Percentiles rank a stretch among this genome's conserved stretches.
Evolutionary conservation across 805 yeast species (phyloP).

Genomic region (Starmerella potacharoeniae): DNA sequence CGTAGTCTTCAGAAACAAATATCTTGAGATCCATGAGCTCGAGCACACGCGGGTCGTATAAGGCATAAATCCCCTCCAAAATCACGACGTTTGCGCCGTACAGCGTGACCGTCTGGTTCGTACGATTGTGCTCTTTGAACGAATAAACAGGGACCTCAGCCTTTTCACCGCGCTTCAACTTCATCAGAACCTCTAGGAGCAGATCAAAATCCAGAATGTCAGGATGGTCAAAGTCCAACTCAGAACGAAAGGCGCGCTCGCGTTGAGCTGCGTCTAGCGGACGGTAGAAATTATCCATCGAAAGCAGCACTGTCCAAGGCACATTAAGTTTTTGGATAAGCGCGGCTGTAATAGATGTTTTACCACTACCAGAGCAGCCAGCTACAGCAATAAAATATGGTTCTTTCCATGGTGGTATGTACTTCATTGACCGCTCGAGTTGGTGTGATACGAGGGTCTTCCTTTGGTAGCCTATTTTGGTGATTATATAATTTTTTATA

Average conservation of each 20-base stretch:
- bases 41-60: slow-evolving; percentile 57
- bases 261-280: slow-evolving; percentile 57
- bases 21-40: slow-evolving; percentile 75
- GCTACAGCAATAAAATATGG: slow-evolving; percentile 75
- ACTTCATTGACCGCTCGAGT: slow-evolving; percentile 23
- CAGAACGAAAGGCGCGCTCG: slow-evolving; percentile 48
- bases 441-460: not conserved
- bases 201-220: slow-evolving; percentile 71
- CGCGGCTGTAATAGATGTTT: slow-evolving; percentile 78
- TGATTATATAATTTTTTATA: not conserved
- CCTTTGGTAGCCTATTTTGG: too few relatives aligned
- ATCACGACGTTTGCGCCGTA: slow-evolving; percentile 92
- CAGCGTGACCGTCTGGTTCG: slow-evolving; percentile 57
- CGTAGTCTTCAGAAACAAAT: slow-evolving; percentile 89
- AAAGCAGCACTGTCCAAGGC: slow-evolving; percentile 87
- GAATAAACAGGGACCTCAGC: slow-evolving; percentile 62
- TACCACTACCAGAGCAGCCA: slow-evolving; percentile 83
- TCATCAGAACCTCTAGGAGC: slow-evolving; percentile 48
- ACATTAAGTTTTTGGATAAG: slow-evolving; percentile 54
- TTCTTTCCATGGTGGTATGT: slow-evolving; percentile 78
- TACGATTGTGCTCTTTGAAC: slow-evolving; percentile 48
- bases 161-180: slow-evolving; percentile 57
- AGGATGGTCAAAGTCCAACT: slow-evolving; percentile 82
- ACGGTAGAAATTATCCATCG: slow-evolving; percentile 83
- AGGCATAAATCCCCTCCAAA: slow-evolving; percentile 80